Conservation (phyloP, 306 rosid genomes). For the Prunus salicina region DNA sequence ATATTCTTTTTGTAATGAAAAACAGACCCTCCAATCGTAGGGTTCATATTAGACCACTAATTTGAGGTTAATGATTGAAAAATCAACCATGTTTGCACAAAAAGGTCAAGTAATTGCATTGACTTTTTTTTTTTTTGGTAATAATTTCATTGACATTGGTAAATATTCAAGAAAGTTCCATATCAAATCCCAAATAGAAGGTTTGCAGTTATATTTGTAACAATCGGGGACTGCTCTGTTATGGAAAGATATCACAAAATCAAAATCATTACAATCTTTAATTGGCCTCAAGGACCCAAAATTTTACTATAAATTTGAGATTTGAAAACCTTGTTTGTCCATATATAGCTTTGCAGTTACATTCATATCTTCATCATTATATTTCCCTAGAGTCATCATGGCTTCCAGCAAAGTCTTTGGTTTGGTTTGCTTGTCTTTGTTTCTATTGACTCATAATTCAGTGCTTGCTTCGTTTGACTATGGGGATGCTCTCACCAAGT, state of each 20-base stretch:
- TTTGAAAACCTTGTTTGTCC: neutral
- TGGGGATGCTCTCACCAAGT: constrained; percentile 39
- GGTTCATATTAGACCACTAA: too few relatives aligned
- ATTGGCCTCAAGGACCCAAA: neutral
- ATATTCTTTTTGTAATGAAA: too few relatives aligned
- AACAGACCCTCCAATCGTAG: too few relatives aligned
- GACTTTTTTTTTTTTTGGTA: too few relatives aligned
- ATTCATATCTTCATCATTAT: too few relatives aligned
- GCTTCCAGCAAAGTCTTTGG: neutral
- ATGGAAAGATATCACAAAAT: neutral
- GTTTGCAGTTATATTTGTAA: neutral
- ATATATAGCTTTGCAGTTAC: too few relatives aligned
- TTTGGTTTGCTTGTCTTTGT: neutral
- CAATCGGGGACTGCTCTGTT: neutral
- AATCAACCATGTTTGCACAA: too few relatives aligned
- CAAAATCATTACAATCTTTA: neutral
- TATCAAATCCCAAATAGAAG: too few relatives aligned
- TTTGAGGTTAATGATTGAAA: too few relatives aligned
- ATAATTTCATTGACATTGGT: too few relatives aligned
- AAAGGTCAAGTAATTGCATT: too few relatives aligned
- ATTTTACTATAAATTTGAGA: neutral
- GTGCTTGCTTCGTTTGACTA: constrained; percentile 23
- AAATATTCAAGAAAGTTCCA: too few relatives aligned
- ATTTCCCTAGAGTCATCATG: neutral
- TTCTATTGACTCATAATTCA: neutral